Conservation (phyloP, 2,329 filamentous ascomycete genomes). For the Nemania sp. region DNA sequence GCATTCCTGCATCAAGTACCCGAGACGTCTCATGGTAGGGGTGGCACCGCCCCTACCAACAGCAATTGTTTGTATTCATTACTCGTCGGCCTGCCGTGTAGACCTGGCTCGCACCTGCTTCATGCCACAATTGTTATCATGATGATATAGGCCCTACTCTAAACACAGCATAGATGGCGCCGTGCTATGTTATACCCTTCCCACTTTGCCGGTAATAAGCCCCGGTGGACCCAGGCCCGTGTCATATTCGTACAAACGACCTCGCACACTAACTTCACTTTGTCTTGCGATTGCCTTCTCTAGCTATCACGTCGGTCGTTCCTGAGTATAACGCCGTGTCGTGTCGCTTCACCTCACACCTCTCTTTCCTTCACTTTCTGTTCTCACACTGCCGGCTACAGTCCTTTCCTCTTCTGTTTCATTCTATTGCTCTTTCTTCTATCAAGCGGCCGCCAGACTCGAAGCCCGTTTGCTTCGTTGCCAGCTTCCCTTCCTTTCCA, state of each 20-base stretch:
- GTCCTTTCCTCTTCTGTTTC: slow-evolving; percentile 3
- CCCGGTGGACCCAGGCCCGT: neutral
- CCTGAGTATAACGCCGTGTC: slow-evolving; percentile 2
- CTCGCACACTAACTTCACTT: neutral
- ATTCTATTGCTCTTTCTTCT: slow-evolving; percentile 8
- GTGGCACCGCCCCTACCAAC: too few species aligned
- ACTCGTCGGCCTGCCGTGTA: neutral
- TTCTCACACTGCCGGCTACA: slow-evolving; percentile 27
- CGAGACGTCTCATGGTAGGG: too few species aligned
- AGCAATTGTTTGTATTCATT: too few species aligned
- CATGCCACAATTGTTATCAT: neutral
- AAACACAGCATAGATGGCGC: too few species aligned
- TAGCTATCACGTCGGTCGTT: slow-evolving; percentile 1
- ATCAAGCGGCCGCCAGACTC: slow-evolving; percentile 20
- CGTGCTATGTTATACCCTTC: neutral
- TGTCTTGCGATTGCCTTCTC: slow-evolving; percentile 6
- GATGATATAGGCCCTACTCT: neutral
- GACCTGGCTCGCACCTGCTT: neutral
- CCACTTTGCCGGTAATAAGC: neutral
- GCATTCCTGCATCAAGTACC: too few species aligned
- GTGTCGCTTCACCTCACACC: neutral
- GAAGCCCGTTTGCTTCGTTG: slow-evolving; percentile 30
- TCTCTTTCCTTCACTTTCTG: slow-evolving; percentile 16
- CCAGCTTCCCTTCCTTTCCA: neutral
- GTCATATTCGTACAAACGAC: slow-evolving; percentile 14